These are phyloP conservation scores for Podospora pseudocomata DNA, from an alignment of 495 filamentous ascomycete genomes.

Conservation along the genomic window DNA sequence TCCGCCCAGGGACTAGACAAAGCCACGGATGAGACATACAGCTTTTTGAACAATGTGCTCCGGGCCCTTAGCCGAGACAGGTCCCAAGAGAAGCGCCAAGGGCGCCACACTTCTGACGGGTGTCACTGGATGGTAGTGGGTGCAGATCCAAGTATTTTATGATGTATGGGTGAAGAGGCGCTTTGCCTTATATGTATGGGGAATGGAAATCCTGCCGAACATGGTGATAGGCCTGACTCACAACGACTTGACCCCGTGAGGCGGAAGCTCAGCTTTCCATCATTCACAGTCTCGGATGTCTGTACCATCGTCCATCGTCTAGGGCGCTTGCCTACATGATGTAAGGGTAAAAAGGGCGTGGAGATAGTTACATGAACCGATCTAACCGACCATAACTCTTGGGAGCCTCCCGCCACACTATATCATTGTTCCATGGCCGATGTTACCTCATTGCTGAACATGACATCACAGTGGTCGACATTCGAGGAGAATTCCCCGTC, in stretches of 20 bases:
- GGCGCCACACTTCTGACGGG: neutral
- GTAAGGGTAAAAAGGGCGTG: neutral
- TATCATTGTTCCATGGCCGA: neutral
- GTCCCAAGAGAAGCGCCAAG: neutral
- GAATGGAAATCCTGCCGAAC: neutral
- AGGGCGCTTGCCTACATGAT: neutral
- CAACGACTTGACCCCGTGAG: too few species aligned
- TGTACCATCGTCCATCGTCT: neutral
- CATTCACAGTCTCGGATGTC: too few species aligned
- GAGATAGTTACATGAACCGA: neutral
- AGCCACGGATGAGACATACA: neutral
- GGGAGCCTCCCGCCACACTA: too few species aligned
- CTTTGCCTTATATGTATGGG: too few species aligned
- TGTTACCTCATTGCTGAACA: neutral
- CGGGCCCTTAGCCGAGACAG: neutral
- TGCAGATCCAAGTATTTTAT: neutral
- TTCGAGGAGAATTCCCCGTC: neutral
- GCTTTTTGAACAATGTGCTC: neutral
- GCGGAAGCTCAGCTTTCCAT: too few species aligned
- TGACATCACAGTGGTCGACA: neutral
- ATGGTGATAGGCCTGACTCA: neutral
- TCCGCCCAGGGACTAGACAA: neutral
- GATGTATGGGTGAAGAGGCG: neutral
- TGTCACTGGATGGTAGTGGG: neutral
- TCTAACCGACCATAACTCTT: neutral